Evolutionary conservation across 2,329 filamentous ascomycete genomes (phyloP), one percentile per base, ranked within the genome.

Genomic region (Penicillium sp.): DNA sequence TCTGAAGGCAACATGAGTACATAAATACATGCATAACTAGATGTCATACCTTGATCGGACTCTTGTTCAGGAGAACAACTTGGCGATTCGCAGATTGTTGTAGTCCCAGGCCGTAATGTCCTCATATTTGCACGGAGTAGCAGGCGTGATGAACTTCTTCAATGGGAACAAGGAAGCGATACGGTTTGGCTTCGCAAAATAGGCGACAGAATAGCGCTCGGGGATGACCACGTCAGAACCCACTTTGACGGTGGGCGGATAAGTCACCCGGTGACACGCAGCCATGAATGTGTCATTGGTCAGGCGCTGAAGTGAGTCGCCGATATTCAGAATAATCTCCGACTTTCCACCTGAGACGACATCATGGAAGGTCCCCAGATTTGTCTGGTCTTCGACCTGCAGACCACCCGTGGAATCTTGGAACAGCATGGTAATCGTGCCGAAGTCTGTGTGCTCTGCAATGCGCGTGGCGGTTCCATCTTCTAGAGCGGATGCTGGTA

Each of bases 391-490:
- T 35, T 61, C 56, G 2, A 63, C 55, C 41, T 63, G 59, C 5
- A 61, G 28, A 2, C 57, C 57, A 19, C 57, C 57, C 1, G 49
- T 46, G 0, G 54, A 57, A 28, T 79, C 75, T 55, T 79, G 75
- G 59, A 78, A 77, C 2, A 79, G 61, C 52, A 79, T 55, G 0
- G 76, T 79, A 39, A 78, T 67, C 5, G 69, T 67, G 9, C 67
- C 71, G 66, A 75, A 79, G 54, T 79, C 77, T 4, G 71, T 76
- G 57, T 80, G 76, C 10, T 73, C 69, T 0, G 74, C 71, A 40
- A 78, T 76, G 6, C 77, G 64, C 3, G 73, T 72, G 10, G 73
- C 66, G 4, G 65, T 55, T 12, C 70, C 68, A 38, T 68, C 70
- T 9, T 65, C 62, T 22, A 78, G 63, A 32, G 69, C 67, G 12